Evolutionary conservation across 2,329 filamentous ascomycete species (phyloP).

Genomic region (Dactylellina cionopaga): DNA sequence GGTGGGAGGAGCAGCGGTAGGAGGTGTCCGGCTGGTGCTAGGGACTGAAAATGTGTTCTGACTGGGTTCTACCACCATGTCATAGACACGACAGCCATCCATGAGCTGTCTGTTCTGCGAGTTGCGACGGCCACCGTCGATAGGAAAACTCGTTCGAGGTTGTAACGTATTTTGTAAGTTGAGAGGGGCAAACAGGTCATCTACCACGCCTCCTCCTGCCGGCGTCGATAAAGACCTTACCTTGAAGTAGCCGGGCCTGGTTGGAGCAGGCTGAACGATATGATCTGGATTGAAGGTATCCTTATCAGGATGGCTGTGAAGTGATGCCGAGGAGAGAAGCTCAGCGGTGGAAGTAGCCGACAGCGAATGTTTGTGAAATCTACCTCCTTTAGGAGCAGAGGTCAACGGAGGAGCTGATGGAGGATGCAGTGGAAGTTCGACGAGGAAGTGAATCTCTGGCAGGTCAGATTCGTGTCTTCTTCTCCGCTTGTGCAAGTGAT

Average conservation of each 20-base stretch:
- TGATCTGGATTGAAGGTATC: not conserved
- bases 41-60: conserved; percentile 22
- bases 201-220: conserved; percentile 22
- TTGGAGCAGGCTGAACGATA: conserved; percentile 13
- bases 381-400: conserved; percentile 1
- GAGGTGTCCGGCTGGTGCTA: not conserved
- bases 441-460: conserved; percentile 34
- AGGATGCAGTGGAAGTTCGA: not conserved
- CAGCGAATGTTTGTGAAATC: conserved; percentile 15
- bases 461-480: conserved; percentile 42
- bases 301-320: not conserved
- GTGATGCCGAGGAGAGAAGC: conserved; percentile 18
- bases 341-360: conserved; percentile 23
- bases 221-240: conserved; percentile 41
- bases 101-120: conserved; percentile 11
- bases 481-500: conserved; percentile 47
- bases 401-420: not conserved
- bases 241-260: conserved; percentile 12
- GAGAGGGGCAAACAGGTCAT: conserved; percentile 33
- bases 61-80: conserved; percentile 30
- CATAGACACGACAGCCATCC: conserved; percentile 24
- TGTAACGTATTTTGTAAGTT: conserved; percentile 32
- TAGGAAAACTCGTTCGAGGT: not conserved
- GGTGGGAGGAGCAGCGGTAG: not conserved
- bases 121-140: conserved; percentile 21